These are phyloP conservation scores for Pholiota conissans DNA, from an alignment of 768 basidiomycete genomes.

Conservation along the genomic window DNA sequence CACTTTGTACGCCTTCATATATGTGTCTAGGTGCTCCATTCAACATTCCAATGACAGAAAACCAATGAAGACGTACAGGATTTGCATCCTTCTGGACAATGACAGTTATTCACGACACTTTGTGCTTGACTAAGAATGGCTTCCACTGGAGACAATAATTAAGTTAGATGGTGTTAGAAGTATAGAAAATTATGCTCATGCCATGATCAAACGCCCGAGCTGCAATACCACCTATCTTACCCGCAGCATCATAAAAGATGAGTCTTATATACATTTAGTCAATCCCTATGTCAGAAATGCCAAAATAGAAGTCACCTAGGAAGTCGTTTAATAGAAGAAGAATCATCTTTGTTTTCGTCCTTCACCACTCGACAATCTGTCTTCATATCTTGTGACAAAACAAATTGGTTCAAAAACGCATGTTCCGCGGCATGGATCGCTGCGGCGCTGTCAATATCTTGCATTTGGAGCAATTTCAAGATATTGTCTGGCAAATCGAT, in stretches of 20 bases:
- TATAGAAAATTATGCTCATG: conserved; percentile 25
- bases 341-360: conserved; percentile 62
- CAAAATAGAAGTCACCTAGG: conserved; percentile 54
- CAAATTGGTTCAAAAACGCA: conserved; percentile 77
- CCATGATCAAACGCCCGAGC: conserved; percentile 84
- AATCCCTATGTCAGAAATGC: too few relatives aligned
- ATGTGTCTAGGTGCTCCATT: not conserved
- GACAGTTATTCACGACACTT: conserved; percentile 56
- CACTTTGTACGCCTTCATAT: conserved; percentile 56
- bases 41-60: not conserved
- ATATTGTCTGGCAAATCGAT: conserved; percentile 64
- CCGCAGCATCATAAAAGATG: conserved; percentile 77
- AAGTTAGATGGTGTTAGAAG: not conserved
- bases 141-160: conserved; percentile 38
- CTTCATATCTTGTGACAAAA: conserved; percentile 63
- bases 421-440: conserved; percentile 87
- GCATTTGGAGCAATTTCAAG: conserved; percentile 51
- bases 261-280: too few relatives aligned
- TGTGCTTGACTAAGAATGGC: conserved; percentile 62
- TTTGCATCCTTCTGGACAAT: conserved; percentile 69
- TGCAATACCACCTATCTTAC: conserved; percentile 69
- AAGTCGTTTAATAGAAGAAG: conserved; percentile 57
- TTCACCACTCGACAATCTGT: conserved; percentile 85
- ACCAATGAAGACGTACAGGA: conserved; percentile 46
- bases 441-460: conserved; percentile 67